Conservation (phyloP, 805 yeast species). For the Kodamaea kakaduensis region DNA sequence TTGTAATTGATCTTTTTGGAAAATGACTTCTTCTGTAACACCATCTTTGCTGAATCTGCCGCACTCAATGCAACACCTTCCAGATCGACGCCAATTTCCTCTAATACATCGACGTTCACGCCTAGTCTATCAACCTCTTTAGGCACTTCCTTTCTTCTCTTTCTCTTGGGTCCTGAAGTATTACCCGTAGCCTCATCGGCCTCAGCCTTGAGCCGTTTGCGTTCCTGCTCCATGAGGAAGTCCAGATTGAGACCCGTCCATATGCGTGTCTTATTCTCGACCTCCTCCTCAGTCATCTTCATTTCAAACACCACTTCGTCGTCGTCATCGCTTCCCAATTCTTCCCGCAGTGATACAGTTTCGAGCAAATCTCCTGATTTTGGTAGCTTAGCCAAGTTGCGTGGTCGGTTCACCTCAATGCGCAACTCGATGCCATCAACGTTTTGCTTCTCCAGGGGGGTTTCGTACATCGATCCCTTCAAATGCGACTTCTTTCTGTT, state of each 20-base stretch:
- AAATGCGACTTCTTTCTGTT: conserved; percentile 20
- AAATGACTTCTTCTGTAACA: conserved; percentile 70
- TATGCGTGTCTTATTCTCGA: conserved; percentile 67
- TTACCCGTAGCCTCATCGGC: conserved; percentile 88
- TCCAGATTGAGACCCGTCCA: conserved; percentile 93
- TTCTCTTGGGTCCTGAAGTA: conserved; percentile 29
- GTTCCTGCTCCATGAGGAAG: conserved; percentile 78
- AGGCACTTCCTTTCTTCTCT: conserved; percentile 37
- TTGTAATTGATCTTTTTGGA: conserved; percentile 89
- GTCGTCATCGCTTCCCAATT: conserved; percentile 63
- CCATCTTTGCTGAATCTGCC: conserved; percentile 72
- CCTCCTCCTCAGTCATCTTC: conserved; percentile 65
- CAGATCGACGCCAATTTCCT: conserved; percentile 37
- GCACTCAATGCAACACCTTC: conserved; percentile 50
- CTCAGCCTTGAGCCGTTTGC: conserved; percentile 74
- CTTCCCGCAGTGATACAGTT: conserved; percentile 56
- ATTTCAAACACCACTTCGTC: conserved; percentile 72
- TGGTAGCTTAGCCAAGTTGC: conserved; percentile 55
- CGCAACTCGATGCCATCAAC: conserved; percentile 12
- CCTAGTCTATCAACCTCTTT: conserved; percentile 26
- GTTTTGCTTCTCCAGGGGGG: conserved; percentile 18
- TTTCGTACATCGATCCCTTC: conserved; percentile 18
- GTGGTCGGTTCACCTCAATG: conserved; percentile 27
- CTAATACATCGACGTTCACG: conserved; percentile 27
- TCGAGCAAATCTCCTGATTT: conserved; percentile 52